Base-by-base conservation (phyloP, 2,329 filamentous ascomycete genomes). In the Alternaria brassicicola region DNA sequence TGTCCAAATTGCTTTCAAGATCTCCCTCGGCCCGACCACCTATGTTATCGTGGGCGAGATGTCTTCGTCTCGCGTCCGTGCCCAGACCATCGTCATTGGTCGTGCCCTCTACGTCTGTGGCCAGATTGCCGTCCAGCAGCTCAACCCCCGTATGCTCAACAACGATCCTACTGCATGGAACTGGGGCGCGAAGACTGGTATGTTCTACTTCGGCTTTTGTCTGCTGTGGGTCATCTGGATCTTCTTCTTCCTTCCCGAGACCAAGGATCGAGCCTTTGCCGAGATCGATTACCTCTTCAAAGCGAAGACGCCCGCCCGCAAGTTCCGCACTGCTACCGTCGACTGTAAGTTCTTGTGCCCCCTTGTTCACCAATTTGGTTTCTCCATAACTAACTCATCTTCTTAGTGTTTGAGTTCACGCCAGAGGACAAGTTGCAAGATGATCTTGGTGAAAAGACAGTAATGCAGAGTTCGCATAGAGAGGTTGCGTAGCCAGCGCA, bases 41-140 rank as follows among this genome's bases (percentile, higher is more conserved):
- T 96, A 94, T 79, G 93, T 91, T 0, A 84, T 96, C 6, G 91
- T 95, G 3, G 85, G 89, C 1, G 92, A 96, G 76, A 78, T 96
- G 35, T 91, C 91, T 1, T 91, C 91, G 1, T 86, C 90, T n/a
- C 85, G 92, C 4, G 83, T 96, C 35, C 90, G 93, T 73, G 92
- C 93, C 79, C 96, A 96, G 82, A 95, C 92, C 1, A 89, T 95
- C 43, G 91, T 93, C 2, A 84, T 95, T 4, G 91, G 89, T 2
- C 77, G 78, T 6, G 75, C 73, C 31, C 67, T 70, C 6, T 78
- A 80, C 49, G 75, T 76, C 28, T 57, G 76, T n/a, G 61, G 75
- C 23, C 72, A 68, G 8, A 75, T 78, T 31, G 68, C 36, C 30
- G 57, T 60, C 8, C 57, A 60, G 48, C 57, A 60, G 33, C 57